Base-by-base conservation (phyloP, 2,329 filamentous ascomycete species). In the Oidium heveae region DNA sequence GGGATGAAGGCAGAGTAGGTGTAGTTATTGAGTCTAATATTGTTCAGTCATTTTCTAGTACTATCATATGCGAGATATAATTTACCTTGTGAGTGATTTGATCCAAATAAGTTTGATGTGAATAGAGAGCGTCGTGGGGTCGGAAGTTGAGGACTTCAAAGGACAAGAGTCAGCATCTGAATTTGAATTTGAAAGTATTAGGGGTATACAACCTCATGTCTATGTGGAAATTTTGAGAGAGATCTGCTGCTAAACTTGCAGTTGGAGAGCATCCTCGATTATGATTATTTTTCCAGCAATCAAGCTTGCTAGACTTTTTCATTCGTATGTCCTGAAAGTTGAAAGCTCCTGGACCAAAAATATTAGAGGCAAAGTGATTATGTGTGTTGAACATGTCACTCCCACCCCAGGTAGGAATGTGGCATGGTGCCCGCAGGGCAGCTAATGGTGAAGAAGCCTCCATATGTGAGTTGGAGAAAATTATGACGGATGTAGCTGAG, bases 201-300 rank as follows among this genome's bases (percentile, higher is more conserved):
- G 4, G 28, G 41, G 10, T 20, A 32, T 54, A 75, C 61, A 73
- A 95, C 89, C 88, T 95, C 65, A 83, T 86, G 68, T 95, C 88
- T 66, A 96, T 84, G 66, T 89, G 84, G 67, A 96, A 94, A 72
- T 96, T 98, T 66, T 94, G 87, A 56, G 88, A 95, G 62, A 96
- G 75, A 69, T 98, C 91, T 58, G 87, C 88, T 44, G 88, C 89
- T 61, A 98, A 72, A 64, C 86, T 94, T 54, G 86, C 80, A 37
- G 87, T 88, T 6, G 91, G 91, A 55, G 91, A 98, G 20, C 88
- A 94, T 52, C 86, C 86, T 61, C 79, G 79, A 63, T 86, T 72
- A 54, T 82, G 76, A 65, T 85, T 87, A 62, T 84, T 68, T 63
- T 75, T 80, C 71, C 96, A 94, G 71, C 91, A 94, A 68, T 94